Percentiles rank a stretch among this genome's conserved stretches.
Conservation (phyloP, 768 basidiomycete species). For the Tulasnella sp. region DNA sequence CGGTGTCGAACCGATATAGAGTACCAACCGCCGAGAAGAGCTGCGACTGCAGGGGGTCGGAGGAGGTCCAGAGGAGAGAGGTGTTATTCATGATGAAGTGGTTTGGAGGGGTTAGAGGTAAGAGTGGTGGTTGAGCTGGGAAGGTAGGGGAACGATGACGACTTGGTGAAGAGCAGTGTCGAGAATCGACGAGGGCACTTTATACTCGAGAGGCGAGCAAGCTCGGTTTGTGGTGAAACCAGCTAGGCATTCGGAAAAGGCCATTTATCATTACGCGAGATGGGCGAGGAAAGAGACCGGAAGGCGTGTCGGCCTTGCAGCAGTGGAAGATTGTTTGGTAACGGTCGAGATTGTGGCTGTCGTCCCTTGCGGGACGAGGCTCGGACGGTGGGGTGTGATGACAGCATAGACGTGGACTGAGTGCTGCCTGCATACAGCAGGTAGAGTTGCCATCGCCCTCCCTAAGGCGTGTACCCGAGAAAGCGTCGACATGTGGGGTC, state of each 20-base stretch:
- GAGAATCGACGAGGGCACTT: not conserved
- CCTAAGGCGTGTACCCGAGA: constrained; percentile 5
- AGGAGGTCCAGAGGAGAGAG: constrained; percentile 74
- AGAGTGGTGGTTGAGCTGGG: constrained; percentile 1
- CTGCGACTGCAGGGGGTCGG: constrained; percentile 71
- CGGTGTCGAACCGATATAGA: constrained; percentile 18
- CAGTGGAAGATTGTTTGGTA: constrained; percentile 6
- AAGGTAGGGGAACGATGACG: not conserved
- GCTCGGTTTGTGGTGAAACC: not conserved
- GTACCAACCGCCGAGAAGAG: constrained; percentile 46
- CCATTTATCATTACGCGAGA: constrained; percentile 9
- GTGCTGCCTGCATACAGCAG: constrained; percentile 6
- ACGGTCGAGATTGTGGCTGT: constrained; percentile 4
- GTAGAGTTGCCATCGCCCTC: constrained; percentile 8
- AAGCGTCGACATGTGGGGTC: constrained; percentile 11
- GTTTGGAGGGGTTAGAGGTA: not conserved
- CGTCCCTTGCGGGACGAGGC: constrained; percentile 9
- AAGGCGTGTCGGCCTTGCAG: constrained; percentile 10
- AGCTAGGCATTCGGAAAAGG: not conserved
- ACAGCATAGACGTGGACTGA: constrained; percentile 4
- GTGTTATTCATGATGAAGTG: constrained; percentile 13
- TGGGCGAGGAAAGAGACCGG: constrained; percentile 9
- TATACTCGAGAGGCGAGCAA: not conserved
- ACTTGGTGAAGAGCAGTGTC: not conserved
- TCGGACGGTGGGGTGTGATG: constrained; percentile 9